phyloP scores from a whole-genome alignment of 345 rosid genomes.

The Viola odorata region DNA sequence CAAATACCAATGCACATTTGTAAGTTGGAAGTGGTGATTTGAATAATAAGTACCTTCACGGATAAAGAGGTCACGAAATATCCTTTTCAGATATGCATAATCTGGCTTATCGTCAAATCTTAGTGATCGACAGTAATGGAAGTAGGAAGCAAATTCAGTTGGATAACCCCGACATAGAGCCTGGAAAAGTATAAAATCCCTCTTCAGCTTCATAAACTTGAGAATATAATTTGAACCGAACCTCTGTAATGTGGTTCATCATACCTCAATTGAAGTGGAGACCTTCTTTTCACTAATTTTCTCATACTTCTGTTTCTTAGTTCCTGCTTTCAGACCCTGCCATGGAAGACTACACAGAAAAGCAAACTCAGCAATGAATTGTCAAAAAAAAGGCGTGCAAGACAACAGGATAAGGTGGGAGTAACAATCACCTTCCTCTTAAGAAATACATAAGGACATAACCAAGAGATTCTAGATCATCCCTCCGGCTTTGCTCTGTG shows the following conservation, averaged over 20 bases:
- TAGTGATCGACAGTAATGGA: constrained; percentile 83
- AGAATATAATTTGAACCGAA: constrained; percentile 1
- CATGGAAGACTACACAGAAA: constrained; percentile 70
- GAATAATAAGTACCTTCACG: constrained; percentile 55
- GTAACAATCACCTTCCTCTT: constrained; percentile 65
- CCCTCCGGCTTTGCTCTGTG: constrained; percentile 94
- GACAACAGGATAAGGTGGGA: constrained; percentile 6
- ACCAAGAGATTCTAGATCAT: constrained; percentile 94
- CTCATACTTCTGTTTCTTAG: constrained; percentile 88
- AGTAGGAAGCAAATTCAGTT: constrained; percentile 82
- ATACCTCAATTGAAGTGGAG: constrained; percentile 84
- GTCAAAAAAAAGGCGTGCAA: not conserved
- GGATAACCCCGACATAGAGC: constrained; percentile 85
- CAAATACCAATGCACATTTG: no score
- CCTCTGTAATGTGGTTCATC: not conserved
- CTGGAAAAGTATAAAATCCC: constrained; percentile 31
- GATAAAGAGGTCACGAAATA: constrained; percentile 83
- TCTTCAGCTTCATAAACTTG: constrained; percentile 2
- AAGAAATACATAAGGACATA: constrained; percentile 90
- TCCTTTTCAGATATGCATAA: constrained; percentile 82
- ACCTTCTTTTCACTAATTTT: constrained; percentile 91
- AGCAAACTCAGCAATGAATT: constrained; percentile 10
- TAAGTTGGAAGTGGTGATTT: no score
- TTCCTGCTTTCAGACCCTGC: constrained; percentile 95
- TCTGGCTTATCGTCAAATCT: constrained; percentile 91